Conservation (phyloP, 768 basidiomycete genomes). For the Artomyces pyxidatus region DNA sequence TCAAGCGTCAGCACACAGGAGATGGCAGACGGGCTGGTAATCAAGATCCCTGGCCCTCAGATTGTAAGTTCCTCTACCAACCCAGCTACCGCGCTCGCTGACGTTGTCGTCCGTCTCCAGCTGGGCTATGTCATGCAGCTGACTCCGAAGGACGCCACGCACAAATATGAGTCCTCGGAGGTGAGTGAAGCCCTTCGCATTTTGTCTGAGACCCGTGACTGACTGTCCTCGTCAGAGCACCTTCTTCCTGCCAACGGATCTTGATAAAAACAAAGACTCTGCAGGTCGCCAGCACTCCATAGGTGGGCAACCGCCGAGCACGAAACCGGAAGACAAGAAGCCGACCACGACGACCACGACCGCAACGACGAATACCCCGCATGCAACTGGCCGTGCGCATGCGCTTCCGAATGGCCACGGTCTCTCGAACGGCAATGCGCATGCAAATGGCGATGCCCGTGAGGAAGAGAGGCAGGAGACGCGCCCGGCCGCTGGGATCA, state of each 20-base stretch:
- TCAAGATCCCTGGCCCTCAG: slow-evolving; percentile 19
- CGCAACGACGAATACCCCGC: neutral
- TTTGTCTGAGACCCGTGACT: neutral
- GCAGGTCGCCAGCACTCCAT: neutral
- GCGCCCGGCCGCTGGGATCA: neutral
- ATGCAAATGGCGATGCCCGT: too few species aligned
- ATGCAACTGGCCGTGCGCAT: neutral
- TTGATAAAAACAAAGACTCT: too few species aligned
- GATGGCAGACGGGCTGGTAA: slow-evolving; percentile 12
- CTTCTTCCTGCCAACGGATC: too few species aligned
- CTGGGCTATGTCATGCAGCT: neutral
- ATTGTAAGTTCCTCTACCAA: neutral
- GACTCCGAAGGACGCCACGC: neutral
- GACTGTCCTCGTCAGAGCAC: neutral
- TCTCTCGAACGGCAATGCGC: neutral
- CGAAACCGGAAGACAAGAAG: neutral
- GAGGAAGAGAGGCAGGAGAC: neutral
- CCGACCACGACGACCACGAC: neutral
- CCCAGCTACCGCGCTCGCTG: neutral
- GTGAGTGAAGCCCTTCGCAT: neutral
- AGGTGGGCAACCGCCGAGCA: neutral
- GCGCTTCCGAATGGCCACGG: neutral
- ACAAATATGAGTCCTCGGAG: neutral
- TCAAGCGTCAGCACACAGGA: slow-evolving; percentile 3
- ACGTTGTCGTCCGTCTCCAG: neutral